Evolutionary conservation across 2,329 filamentous ascomycete genomes (phyloP), one percentile per base, ranked within the genome.

Genomic region (Aurifilum marmelostoma): DNA sequence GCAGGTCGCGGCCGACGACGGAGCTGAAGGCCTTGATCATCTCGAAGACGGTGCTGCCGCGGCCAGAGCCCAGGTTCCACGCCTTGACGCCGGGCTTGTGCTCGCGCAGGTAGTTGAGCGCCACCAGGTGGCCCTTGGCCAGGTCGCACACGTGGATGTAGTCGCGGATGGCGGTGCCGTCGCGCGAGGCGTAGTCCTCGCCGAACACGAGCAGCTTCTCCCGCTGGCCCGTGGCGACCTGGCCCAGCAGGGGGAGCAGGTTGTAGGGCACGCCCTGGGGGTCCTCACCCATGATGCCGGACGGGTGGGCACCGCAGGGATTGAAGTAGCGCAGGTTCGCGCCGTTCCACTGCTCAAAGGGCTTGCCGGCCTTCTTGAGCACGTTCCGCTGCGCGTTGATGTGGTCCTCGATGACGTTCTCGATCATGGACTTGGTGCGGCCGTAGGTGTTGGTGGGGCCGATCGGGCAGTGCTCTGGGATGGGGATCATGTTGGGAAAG

Each of bases 361-460:
- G 85, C 81, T 95, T 91, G 72, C 92, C 92, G 21, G 87, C 89
- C 85, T 97, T 97, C 82, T 89, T 87, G 68, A 90, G 85, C 75
- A 93, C 94, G 80, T 88, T 91, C 75, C 95, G 91, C 84, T 97
- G 91, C 24, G 95, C 92, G 69, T 92, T 91, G 81, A 98, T 88
- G 76, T 93, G 89, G 81, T 99, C 96, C 74, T 91, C 94, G 79
- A 99, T 97, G 80, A 97, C 90, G 74, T 85, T 87, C 85, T 99
- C 96, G 72, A 97, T 94, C 74, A 91, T 92, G 76, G 92, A 91
- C 85, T 99, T 99, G 73, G 96, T 99, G 82, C 93, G 93, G 72
- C 96, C 97, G 82, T 99, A 99, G 34, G 95, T 94, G 86, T 98
- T 99, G 74, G 96, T 99, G 18, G 96, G 93, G 65, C 94, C 95